Evolutionary conservation across 164 flowering plant genomes (phyloP).

Genomic region (Stephania yunnanensis): DNA sequence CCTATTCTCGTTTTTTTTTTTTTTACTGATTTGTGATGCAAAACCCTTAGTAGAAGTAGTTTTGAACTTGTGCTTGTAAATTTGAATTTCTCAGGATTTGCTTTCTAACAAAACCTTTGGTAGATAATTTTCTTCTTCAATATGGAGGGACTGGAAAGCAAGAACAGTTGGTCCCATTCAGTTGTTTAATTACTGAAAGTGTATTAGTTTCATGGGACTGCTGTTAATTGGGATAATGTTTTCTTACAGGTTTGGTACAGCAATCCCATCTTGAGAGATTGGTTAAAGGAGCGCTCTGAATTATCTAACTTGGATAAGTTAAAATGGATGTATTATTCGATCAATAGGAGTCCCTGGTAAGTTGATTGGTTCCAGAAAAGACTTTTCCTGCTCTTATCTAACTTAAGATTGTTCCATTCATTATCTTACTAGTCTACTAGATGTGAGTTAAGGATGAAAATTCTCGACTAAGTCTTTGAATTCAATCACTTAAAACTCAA

Average conservation of each 20-base stretch:
- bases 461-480: no score
- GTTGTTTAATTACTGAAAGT: background rate
- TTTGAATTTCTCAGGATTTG: no score
- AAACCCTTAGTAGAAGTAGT: background rate
- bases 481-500: no score
- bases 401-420: no score
- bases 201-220: background rate
- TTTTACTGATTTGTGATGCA: background rate
- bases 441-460: no score
- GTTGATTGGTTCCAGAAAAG: slow-evolving; percentile 2
- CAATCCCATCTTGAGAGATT: slow-evolving; percentile 73
- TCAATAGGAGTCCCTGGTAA: slow-evolving; percentile 92
- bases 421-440: no score
- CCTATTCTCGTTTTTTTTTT: background rate
- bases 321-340: slow-evolving; percentile 69
- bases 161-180: background rate
- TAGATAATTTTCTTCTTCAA: background rate
- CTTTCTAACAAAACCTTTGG: background rate
- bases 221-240: background rate
- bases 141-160: background rate
- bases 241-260: slow-evolving; percentile 66
- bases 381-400: no score
- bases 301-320: slow-evolving; percentile 53
- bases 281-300: slow-evolving; percentile 65
- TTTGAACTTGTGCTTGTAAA: no score